Evolutionary conservation across 2,329 filamentous ascomycete genomes (phyloP).

Genomic region (Venturia oleaginea): DNA sequence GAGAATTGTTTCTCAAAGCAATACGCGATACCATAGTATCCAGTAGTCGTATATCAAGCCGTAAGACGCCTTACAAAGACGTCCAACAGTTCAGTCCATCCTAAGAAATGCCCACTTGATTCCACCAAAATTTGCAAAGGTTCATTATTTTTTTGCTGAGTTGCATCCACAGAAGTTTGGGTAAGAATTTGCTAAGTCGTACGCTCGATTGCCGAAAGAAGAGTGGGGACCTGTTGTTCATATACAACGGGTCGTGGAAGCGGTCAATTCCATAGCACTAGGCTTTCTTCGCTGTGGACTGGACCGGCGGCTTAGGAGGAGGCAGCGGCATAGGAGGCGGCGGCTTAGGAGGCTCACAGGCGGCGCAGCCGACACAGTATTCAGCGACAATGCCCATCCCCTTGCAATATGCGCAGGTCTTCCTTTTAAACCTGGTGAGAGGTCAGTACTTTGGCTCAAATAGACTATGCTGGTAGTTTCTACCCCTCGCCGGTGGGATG

Average conservation of each 20-base stretch:
- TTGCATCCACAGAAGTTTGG: not conserved
- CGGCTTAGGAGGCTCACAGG: not conserved
- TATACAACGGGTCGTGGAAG: not conserved
- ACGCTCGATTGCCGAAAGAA: not conserved
- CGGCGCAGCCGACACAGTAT: not conserved
- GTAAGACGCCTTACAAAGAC: not conserved
- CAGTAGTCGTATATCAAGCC: not conserved
- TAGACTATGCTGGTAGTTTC: not conserved
- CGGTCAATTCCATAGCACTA: not conserved
- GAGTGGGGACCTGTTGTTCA: not conserved
- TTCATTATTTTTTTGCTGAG: not conserved
- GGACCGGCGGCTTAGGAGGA: not conserved
- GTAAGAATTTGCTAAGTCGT: not conserved
- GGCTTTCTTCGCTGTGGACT: not conserved
- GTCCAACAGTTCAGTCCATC: not conserved
- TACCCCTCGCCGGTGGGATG: not conserved
- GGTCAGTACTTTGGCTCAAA: not conserved
- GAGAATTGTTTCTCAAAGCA: not conserved
- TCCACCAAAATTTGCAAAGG: not conserved
- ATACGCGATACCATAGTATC: slow-evolving; percentile 2
- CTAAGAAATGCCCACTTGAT: not conserved
- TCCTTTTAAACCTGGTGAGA: not conserved
- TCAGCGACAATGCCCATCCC: not conserved
- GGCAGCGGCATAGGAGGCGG: no score
- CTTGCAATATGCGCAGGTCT: not conserved